These are phyloP conservation scores for Nemania abortiva DNA, from an alignment of 2,329 filamentous ascomycete genomes.

Conservation along the genomic window DNA sequence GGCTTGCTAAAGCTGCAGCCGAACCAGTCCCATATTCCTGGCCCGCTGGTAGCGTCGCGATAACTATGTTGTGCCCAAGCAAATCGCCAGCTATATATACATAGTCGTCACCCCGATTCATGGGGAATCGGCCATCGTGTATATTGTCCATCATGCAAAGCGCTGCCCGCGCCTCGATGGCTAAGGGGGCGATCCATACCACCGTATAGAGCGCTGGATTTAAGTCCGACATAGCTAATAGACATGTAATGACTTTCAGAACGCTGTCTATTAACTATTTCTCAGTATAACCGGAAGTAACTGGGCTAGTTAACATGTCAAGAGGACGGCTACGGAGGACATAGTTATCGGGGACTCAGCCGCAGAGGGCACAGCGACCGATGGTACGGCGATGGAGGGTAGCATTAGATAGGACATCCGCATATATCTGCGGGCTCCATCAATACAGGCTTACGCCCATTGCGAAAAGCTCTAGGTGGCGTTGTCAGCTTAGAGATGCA, in stretches of 20 bases:
- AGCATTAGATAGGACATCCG: not conserved
- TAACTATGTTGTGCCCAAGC: slow-evolving; percentile 23
- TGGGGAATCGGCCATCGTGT: slow-evolving; percentile 19
- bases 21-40: slow-evolving; percentile 23
- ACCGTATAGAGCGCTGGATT: slow-evolving; percentile 25
- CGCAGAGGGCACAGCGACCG: not conserved
- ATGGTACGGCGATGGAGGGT: not conserved
- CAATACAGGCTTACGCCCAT: not conserved
- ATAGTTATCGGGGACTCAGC: not conserved
- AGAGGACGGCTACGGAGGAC: not conserved
- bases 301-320: not conserved
- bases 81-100: slow-evolving; percentile 23
- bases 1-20: slow-evolving; percentile 24
- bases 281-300: not conserved
- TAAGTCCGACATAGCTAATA: slow-evolving; percentile 10
- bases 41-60: slow-evolving; percentile 18
- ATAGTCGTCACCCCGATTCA: slow-evolving; percentile 25
- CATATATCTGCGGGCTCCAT: not conserved
- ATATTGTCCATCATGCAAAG: slow-evolving; percentile 21
- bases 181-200: slow-evolving; percentile 29
- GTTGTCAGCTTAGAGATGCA: not conserved
- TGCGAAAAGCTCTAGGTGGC: not conserved
- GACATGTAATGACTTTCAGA: not conserved
- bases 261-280: not conserved
- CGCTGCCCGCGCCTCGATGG: slow-evolving; percentile 21